Base-by-base conservation (phyloP, 2,329 filamentous ascomycete species). In the Camptophora hylomeconis region DNA sequence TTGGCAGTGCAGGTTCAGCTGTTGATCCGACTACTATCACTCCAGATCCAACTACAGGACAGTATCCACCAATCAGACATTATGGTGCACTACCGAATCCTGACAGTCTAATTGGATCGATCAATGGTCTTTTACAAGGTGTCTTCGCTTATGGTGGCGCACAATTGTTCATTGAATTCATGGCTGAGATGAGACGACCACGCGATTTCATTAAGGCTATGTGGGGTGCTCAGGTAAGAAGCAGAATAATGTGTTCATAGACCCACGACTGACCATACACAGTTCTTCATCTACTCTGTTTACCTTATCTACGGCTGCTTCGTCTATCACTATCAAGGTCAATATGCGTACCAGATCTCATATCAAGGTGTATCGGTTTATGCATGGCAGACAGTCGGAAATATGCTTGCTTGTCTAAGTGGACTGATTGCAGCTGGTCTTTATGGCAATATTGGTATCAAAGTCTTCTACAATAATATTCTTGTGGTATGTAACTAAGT, bases 381-480 rank as follows among this genome's bases (percentile, higher is more conserved):
- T 18, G 45, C 42, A 5, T 54, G 46, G 42, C 49, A 52, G 35
- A 45, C 42, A 3, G 44, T 42, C 2, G 46, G 49, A 11, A 49
- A 52, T 29, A 49, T 50, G 39, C 28, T 47, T 31, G 45, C 41
- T 17, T 38, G 47, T 23, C 42, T 49, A 20, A 44, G 36, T 21
- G 47, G 42, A 5, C 37, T 57, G 2, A 56, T 57, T 25, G 49
- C 54, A 2, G 54, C 49, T 3, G 50, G 44, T 5, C 42, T 58
- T 2, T 58, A 57, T 32, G 53, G 53, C 4, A 58, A 58, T 32
- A 57, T 58, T 18, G 54, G 54, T 10, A 51, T 57, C 36, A 58
- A 58, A 38, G 52, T 57, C 2, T 34, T 56, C 17, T 66, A 66
- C 47, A 54, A 57, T 36, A 56, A 60, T 18, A 48, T 65, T 21